Evolutionary conservation across 139 green algal genomes (phyloP).

Genomic region (Yamagishiella unicocca): DNA sequence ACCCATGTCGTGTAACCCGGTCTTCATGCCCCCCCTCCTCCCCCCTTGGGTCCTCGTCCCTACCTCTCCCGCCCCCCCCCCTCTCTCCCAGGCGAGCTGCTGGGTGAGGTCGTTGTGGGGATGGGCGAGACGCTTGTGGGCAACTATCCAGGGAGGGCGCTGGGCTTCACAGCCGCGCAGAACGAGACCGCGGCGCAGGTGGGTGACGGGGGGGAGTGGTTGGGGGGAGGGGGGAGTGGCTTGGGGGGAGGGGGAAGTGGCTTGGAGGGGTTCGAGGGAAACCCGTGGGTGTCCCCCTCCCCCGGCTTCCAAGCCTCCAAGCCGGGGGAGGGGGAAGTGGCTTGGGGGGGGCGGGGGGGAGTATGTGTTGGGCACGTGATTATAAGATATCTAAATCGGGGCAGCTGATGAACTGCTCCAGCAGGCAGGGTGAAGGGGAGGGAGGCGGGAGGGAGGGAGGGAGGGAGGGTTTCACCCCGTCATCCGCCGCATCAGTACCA

Average conservation of each 20-base stretch:
- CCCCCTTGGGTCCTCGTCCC: too few species aligned
- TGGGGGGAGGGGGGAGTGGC: not conserved
- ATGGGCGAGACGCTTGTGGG: slow-evolving; percentile 90
- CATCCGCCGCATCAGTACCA: too few species aligned
- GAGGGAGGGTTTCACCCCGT: too few species aligned
- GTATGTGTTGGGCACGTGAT: too few species aligned
- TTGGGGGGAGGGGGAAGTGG: not conserved
- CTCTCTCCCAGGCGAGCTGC: slow-evolving; percentile 57
- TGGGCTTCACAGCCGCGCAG: slow-evolving; percentile 1
- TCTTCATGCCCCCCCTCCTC: slow-evolving; percentile 48
- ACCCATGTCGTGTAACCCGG: too few species aligned
- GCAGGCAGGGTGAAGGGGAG: not conserved
- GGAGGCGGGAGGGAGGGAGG: not conserved
- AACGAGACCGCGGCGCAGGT: not conserved
- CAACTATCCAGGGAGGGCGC: slow-evolving; percentile 77
- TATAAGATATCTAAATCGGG: too few species aligned
- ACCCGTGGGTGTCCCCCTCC: too few species aligned
- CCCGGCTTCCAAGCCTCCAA: too few species aligned
- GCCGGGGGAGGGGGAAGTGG: not conserved
- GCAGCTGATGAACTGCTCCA: too few species aligned
- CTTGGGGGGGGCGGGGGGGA: too few species aligned
- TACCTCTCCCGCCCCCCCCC: too few species aligned
- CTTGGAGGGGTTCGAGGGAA: too few species aligned
- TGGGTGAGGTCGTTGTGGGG: slow-evolving; percentile 87
- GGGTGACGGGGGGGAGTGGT: not conserved